A percentile compares a stretch with the other conserved stretches of the same genome.
Conservation (phyloP, 306 rosid species). For the Prunus mira region DNA sequence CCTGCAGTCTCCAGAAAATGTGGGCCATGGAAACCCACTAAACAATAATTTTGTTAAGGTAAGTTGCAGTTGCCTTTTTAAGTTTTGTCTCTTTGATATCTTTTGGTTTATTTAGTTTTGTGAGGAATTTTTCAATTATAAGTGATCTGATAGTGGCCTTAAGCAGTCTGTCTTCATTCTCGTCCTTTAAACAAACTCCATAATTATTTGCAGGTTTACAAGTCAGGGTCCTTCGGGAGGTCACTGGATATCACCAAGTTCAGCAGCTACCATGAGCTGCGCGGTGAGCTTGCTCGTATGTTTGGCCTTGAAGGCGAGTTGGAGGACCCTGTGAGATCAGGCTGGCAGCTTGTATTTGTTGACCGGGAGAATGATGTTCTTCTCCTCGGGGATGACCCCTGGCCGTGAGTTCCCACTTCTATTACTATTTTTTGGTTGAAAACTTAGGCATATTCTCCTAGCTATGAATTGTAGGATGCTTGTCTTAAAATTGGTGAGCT, state of each 20-base stretch:
- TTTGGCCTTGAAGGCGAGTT: constrained; percentile 80
- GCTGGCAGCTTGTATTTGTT: constrained; percentile 99
- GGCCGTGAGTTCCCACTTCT: constrained; percentile 47
- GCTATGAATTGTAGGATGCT: neutral
- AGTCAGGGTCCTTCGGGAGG: constrained; percentile 62
- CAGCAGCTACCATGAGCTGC: constrained; percentile 79
- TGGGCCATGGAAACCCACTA: constrained; percentile 58
- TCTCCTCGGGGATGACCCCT: constrained; percentile 80
- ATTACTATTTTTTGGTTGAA: neutral
- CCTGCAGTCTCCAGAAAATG: constrained; percentile 60
- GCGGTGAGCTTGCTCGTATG: constrained; percentile 83
- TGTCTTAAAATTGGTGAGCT: neutral
- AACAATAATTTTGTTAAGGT: constrained; percentile 89
- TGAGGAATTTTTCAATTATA: neutral
- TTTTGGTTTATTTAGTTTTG: neutral
- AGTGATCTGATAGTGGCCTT: neutral
- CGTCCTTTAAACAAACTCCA: neutral
- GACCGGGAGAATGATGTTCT: constrained; percentile 93
- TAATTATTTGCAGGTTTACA: constrained; percentile 40
- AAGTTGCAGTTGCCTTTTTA: constrained; percentile 12
- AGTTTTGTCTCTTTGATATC: neutral
- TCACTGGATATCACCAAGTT: constrained; percentile 69
- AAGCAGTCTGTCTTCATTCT: neutral
- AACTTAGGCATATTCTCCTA: neutral
- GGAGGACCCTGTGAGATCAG: constrained; percentile 97